Base-by-base conservation (phyloP, 139 green algal genomes). In the Chlorella sp. region DNA sequence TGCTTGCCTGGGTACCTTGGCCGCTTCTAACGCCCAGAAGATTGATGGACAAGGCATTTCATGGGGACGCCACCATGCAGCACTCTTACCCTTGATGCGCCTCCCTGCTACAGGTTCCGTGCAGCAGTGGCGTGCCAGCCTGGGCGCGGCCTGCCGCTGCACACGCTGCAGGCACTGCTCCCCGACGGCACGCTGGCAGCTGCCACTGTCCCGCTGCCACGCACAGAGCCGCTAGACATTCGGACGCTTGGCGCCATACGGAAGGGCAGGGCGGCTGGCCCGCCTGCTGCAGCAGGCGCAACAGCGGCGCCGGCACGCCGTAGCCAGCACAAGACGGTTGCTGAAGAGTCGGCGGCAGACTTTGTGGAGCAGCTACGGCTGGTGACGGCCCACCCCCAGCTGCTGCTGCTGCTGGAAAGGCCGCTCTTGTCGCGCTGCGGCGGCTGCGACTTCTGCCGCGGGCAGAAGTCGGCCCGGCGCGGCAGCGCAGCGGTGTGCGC, bases 351-450 rank as follows among this genome's bases (percentile, higher is more conserved):
- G 26, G 21, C 11, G 60, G 25, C 60, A 21, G 72, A 68, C 18
- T 18, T 82, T 51, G 76, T 25, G 17, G 57, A 73, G 60, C 76
- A 68, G 76, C 57, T 39, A 26, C 60, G 60, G 20, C 34, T 82
- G 76, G 76, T 82, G 36, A 60, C 60, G 4, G 60, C 76, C 36
- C 60, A 72, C 76, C 76, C 76, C 13, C 60, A 62, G 25, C 60
- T 82, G 12, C 36, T 82, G 26, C 56, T 72, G 25, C 60, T 82
- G 34, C 38, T 82, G 57, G 60, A 82, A 60, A 60, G 71, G 25
- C 57, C 76, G 7, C 36, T 26, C 21, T 60, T 82, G 17, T 34
- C 71, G 57, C 57, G 56, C 38, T 82, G 76, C 76, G 76, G 76
- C 38, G 28, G 26, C 57, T 82, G 76, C 36, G 36, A 4, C 13